Evolutionary conservation across 1,284 basidiomycete species (phyloP).

Genomic region (Cronartium ribicola): DNA sequence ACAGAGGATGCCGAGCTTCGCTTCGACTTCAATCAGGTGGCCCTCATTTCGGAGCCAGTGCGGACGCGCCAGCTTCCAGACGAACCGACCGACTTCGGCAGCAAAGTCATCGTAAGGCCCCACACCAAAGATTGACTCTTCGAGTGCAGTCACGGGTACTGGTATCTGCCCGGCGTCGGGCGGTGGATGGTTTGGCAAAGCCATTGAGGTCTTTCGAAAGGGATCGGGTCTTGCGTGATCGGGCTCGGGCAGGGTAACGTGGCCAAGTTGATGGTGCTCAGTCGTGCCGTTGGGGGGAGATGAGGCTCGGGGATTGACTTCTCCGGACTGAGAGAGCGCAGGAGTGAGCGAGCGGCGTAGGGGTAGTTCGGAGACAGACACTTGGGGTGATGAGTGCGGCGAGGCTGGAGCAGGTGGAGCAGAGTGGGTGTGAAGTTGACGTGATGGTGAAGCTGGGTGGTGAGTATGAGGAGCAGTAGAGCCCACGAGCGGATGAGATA

Average conservation of each 20-base stretch:
- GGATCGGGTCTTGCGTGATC: background rate
- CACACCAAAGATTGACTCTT: constrained; percentile 81
- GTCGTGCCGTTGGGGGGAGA: background rate
- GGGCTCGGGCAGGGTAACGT: background rate
- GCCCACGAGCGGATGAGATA: background rate
- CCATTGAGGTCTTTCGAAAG: background rate
- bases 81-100: constrained; percentile 81
- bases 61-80: constrained; percentile 53
- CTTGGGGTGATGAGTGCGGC: too few relatives aligned
- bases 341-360: background rate
- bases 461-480: background rate
- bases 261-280: background rate
- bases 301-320: background rate
- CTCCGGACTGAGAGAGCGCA: too few relatives aligned
- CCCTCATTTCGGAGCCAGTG: constrained; percentile 35
- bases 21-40: constrained; percentile 69
- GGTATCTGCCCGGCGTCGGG: background rate
- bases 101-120: constrained; percentile 94
- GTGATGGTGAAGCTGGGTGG: background rate
- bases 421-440: too few relatives aligned
- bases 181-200: background rate
- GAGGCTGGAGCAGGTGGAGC: too few relatives aligned
- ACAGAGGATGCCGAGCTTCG: constrained; percentile 78
- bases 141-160: constrained; percentile 53
- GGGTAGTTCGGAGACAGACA: background rate